A percentile compares a stretch with the other conserved stretches of the same genome.
phyloP scores from a whole-genome alignment of 2,329 filamentous ascomycete genomes.

The Xylariales sp. region DNA sequence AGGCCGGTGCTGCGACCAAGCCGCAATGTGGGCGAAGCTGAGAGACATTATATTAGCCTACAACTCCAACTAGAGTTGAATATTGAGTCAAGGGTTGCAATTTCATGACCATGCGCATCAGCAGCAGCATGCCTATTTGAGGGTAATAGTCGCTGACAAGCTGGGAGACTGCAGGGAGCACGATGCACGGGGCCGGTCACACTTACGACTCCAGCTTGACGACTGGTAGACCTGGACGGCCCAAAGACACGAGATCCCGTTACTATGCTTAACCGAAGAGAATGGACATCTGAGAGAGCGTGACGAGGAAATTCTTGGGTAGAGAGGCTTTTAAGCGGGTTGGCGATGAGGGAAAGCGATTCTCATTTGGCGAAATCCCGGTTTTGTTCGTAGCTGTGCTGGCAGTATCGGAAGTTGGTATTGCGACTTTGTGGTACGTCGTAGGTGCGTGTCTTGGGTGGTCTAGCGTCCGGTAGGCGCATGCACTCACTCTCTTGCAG shows the following conservation, averaged over 20 bases:
- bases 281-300: constrained; percentile 40
- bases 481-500: constrained; percentile 15
- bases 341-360: constrained; percentile 30
- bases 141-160: constrained; percentile 15
- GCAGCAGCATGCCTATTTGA: constrained; percentile 34
- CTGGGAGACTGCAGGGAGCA: constrained; percentile 10
- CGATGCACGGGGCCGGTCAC: constrained; percentile 24
- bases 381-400: constrained; percentile 2
- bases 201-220: constrained; percentile 53
- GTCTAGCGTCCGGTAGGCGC: constrained; percentile 10
- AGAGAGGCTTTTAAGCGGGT: constrained; percentile 22
- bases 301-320: constrained; percentile 28
- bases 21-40: constrained; percentile 66
- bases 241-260: constrained; percentile 43
- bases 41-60: constrained; percentile 39
- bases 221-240: constrained; percentile 49
- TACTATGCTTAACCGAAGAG: constrained; percentile 35
- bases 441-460: constrained; percentile 22
- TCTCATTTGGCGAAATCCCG: constrained; percentile 17
- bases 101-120: constrained; percentile 26
- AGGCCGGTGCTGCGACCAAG: constrained; percentile 62
- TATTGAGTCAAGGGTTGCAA: constrained; percentile 15
- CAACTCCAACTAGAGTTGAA: constrained; percentile 8
- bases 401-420: constrained; percentile 12
- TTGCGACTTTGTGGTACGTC: constrained; percentile 16